Evolutionary conservation across 106 monocot species (phyloP).

Genomic region (Dendrobium nobile): DNA sequence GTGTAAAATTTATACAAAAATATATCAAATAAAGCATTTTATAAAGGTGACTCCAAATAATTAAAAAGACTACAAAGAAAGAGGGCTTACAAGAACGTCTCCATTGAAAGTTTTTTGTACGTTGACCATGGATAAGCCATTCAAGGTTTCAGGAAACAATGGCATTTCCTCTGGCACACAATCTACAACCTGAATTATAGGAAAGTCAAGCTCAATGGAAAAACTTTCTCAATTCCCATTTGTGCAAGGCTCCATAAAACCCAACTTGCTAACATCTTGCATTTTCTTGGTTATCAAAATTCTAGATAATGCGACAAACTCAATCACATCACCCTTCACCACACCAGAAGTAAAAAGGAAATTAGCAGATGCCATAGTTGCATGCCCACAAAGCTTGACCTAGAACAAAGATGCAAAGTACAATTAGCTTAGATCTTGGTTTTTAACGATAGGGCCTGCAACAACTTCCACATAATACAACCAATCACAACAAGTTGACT

Average conservation of each 20-base stretch:
- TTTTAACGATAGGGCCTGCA: background rate
- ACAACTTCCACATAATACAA: background rate
- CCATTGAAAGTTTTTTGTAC: slow-evolving; percentile 32
- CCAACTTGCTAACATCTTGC: background rate
- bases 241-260: background rate
- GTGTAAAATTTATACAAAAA: background rate
- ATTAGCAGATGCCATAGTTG: slow-evolving; percentile 79
- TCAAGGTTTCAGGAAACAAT: slow-evolving; percentile 48
- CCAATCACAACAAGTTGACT: background rate
- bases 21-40: background rate
- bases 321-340: slow-evolving; percentile 32
- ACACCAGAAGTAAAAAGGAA: slow-evolving; percentile 52
- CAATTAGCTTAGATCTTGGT: background rate
- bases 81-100: too few relatives aligned
- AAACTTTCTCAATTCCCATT: slow-evolving; percentile 15
- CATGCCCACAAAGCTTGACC: slow-evolving; percentile 88
- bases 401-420: slow-evolving; percentile 12
- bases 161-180: slow-evolving; percentile 39
- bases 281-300: slow-evolving; percentile 60
- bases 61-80: background rate
- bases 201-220: slow-evolving; percentile 80
- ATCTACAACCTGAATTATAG: slow-evolving; percentile 27
- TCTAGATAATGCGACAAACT: slow-evolving; percentile 69
- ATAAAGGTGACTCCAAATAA: background rate
- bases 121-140: slow-evolving; percentile 34